phyloP scores from a whole-genome alignment of 805 yeast species.

The Wickerhamiella occidentalis region DNA sequence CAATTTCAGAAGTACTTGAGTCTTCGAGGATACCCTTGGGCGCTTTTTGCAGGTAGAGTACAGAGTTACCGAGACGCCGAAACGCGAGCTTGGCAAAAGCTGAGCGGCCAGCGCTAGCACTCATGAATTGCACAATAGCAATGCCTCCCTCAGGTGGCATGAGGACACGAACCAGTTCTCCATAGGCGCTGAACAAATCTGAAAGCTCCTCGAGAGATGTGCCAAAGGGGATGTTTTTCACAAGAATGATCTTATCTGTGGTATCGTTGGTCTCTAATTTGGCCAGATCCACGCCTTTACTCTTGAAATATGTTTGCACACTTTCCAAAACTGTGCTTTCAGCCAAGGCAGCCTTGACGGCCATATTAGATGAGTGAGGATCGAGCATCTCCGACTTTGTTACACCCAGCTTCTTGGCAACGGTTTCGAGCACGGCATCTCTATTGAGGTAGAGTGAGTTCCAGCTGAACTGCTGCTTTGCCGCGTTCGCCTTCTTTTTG shows the following conservation, averaged over 20 bases:
- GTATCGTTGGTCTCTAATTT: conserved; percentile 52
- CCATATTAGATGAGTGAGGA: conserved; percentile 74
- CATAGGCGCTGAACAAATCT: conserved; percentile 68
- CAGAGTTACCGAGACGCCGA: conserved; percentile 75
- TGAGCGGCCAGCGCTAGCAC: conserved; percentile 68
- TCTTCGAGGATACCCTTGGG: conserved; percentile 64
- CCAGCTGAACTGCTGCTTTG: conserved; percentile 86
- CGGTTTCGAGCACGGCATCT: conserved; percentile 86
- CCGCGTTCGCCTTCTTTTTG: conserved; percentile 71
- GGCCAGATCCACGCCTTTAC: conserved; percentile 71
- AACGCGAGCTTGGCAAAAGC: conserved; percentile 84
- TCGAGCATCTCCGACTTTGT: conserved; percentile 74
- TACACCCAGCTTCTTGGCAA: conserved; percentile 74
- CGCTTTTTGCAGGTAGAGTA: conserved; percentile 85
- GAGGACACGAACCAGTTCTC: conserved; percentile 63
- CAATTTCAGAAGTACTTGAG: conserved; percentile 11
- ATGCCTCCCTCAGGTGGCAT: conserved; percentile 97
- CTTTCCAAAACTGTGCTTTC: conserved; percentile 92
- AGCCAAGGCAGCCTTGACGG: conserved; percentile 93
- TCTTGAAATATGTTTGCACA: conserved; percentile 76
- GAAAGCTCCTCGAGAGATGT: conserved; percentile 71
- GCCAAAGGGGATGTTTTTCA: conserved; percentile 84
- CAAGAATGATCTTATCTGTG: conserved; percentile 69
- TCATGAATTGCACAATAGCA: conserved; percentile 83
- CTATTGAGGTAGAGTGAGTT: conserved; percentile 80